These are phyloP conservation scores for Musa balbisiana DNA, from an alignment of 202 grass and related monocot species.

Conservation along the genomic window DNA sequence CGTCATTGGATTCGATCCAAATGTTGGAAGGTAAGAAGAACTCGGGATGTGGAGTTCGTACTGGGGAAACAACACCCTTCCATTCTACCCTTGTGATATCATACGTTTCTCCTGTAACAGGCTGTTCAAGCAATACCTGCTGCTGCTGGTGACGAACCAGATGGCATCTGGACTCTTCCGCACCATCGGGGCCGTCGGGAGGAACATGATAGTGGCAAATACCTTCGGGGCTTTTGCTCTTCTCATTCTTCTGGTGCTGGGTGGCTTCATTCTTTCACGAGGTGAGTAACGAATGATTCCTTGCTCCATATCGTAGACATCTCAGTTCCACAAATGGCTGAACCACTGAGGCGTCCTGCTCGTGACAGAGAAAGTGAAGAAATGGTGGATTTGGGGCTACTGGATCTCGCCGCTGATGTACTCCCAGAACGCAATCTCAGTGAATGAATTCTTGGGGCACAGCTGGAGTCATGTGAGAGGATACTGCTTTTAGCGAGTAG, in stretches of 20 bases:
- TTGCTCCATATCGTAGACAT: not conserved
- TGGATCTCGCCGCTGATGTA: slow-evolving; percentile 16
- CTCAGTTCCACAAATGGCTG: not conserved
- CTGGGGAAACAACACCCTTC: not conserved
- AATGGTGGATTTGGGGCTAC: slow-evolving; percentile 21
- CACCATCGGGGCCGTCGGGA: not conserved
- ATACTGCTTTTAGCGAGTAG: too few species aligned
- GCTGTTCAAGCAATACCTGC: slow-evolving; percentile 12
- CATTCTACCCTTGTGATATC: not conserved
- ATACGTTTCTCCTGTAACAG: not conserved
- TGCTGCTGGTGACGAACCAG: slow-evolving; percentile 1
- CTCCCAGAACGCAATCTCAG: not conserved
- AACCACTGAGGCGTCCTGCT: not conserved
- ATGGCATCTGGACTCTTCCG: slow-evolving; percentile 12
- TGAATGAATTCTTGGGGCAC: slow-evolving; percentile 7
- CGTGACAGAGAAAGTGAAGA: not conserved
- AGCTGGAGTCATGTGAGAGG: slow-evolving; percentile 5
- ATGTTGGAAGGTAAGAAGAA: slow-evolving; percentile 30
- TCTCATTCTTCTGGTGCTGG: slow-evolving; percentile 9
- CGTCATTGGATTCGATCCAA: slow-evolving; percentile 38
- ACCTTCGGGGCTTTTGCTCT: slow-evolving; percentile 1
- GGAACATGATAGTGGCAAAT: slow-evolving; percentile 15
- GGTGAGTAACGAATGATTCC: not conserved
- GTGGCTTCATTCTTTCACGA: slow-evolving; percentile 10
- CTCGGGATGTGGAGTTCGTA: not conserved